These are phyloP conservation scores for Trichosporon coremiiforme DNA, from an alignment of 1,284 basidiomycete species.

Conservation along the genomic window DNA sequence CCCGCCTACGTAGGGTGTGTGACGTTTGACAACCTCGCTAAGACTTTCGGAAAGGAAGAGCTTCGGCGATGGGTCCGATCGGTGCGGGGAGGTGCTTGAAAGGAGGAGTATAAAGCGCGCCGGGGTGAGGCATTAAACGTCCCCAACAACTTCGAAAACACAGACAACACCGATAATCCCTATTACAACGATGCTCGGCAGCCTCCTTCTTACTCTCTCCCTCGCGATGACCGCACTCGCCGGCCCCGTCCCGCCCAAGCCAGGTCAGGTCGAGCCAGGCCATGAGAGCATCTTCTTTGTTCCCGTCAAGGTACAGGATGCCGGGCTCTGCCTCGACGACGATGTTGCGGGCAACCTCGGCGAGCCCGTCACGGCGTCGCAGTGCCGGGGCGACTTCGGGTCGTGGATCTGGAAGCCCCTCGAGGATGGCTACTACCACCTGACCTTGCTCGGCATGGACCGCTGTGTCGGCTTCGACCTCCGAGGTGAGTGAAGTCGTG, in stretches of 20 bases:
- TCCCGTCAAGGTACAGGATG: constrained; percentile 11
- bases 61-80: background rate
- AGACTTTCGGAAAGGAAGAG: background rate
- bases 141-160: background rate
- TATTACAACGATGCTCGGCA: background rate
- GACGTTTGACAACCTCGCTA: background rate
- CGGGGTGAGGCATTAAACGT: background rate
- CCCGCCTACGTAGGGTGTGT: background rate
- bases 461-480: constrained; percentile 1
- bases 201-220: background rate
- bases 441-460: background rate
- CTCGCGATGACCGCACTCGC: background rate
- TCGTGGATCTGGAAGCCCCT: constrained; percentile 4
- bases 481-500: background rate
- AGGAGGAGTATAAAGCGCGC: background rate
- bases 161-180: background rate
- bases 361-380: background rate
- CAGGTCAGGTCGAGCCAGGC: background rate
- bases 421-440: constrained; percentile 5
- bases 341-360: background rate
- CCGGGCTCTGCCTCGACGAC: constrained; percentile 8
- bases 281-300: constrained; percentile 17
- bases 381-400: background rate
- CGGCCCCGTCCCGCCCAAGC: constrained; percentile 4
- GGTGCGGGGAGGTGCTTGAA: background rate